Evolutionary conservation across 345 rosid genomes (phyloP).

Genomic region (Populus deltoides): DNA sequence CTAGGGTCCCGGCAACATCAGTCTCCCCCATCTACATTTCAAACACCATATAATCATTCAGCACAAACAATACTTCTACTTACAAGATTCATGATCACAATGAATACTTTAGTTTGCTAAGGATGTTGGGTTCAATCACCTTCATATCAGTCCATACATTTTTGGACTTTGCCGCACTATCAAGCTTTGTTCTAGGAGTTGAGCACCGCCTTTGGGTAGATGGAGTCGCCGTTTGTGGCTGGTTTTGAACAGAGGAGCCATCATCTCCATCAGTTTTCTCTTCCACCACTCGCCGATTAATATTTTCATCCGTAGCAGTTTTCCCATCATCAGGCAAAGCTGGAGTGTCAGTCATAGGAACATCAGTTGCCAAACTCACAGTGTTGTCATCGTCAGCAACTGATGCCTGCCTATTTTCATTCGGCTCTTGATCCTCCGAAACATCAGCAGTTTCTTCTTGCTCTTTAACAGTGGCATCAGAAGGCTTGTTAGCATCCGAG

Average conservation of each 20-base stretch:
- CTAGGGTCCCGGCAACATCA: conserved; percentile 64
- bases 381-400: conserved; percentile 29
- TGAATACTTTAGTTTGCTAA: too few relatives aligned
- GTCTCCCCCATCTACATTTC: conserved; percentile 47
- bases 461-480: conserved; percentile 26
- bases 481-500: conserved; percentile 24
- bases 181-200: conserved; percentile 34
- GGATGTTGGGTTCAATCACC: conserved; percentile 32
- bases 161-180: conserved; percentile 42
- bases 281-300: conserved; percentile 19
- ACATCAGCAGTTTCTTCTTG: conserved; percentile 21
- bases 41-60: conserved; percentile 13
- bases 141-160: conserved; percentile 57
- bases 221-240: conserved; percentile 16
- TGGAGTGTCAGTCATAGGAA: conserved; percentile 32
- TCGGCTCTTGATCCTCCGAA: conserved; percentile 14
- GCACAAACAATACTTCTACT: not conserved
- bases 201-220: conserved; percentile 22
- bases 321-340: conserved; percentile 16
- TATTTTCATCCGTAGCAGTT: conserved; percentile 6
- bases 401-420: conserved; percentile 27
- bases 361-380: conserved; percentile 41
- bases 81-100: not conserved
- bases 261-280: conserved; percentile 23
- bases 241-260: not conserved